These are phyloP conservation scores for Aschersonia sp. DNA, from an alignment of 2,329 filamentous ascomycete genomes.

Conservation along the genomic window DNA sequence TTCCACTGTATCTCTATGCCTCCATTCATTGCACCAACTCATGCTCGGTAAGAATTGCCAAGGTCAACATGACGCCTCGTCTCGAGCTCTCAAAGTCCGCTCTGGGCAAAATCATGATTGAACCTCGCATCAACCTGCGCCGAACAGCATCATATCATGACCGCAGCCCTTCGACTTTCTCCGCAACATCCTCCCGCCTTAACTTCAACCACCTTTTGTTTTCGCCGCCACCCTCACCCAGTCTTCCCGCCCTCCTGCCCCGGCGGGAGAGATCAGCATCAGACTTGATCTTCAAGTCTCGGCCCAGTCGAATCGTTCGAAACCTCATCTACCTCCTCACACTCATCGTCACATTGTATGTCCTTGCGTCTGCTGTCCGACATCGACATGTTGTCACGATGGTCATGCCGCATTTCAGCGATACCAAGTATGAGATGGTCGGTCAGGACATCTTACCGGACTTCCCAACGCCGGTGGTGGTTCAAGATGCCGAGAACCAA, in stretches of 20 bases:
- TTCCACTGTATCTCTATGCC: not conserved
- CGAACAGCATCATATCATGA: constrained; percentile 41
- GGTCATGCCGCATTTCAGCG: constrained; percentile 27
- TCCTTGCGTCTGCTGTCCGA: constrained; percentile 17
- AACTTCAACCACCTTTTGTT: constrained; percentile 54
- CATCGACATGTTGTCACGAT: constrained; percentile 13
- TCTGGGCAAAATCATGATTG: constrained; percentile 35
- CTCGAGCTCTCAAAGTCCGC: constrained; percentile 29
- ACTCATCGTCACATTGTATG: constrained; percentile 35
- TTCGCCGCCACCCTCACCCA: constrained; percentile 55
- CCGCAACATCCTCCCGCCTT: constrained; percentile 47
- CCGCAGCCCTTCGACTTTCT: constrained; percentile 29
- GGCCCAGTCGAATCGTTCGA: constrained; percentile 43
- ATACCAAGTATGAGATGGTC: constrained; percentile 50
- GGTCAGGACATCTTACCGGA: constrained; percentile 51
- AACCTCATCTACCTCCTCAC: constrained; percentile 38
- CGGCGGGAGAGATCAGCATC: constrained; percentile 47
- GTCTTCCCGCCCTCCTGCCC: constrained; percentile 52
- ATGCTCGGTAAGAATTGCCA: not conserved
- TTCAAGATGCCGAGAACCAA: constrained; percentile 49
- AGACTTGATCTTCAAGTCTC: constrained; percentile 24
- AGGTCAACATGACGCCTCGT: constrained; percentile 26
- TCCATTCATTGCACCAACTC: too few relatives aligned
- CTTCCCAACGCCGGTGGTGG: constrained; percentile 57
- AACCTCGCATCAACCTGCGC: constrained; percentile 43